Conservation (phyloP, 2,329 filamentous ascomycete genomes). For the Apiospora koreana region DNA sequence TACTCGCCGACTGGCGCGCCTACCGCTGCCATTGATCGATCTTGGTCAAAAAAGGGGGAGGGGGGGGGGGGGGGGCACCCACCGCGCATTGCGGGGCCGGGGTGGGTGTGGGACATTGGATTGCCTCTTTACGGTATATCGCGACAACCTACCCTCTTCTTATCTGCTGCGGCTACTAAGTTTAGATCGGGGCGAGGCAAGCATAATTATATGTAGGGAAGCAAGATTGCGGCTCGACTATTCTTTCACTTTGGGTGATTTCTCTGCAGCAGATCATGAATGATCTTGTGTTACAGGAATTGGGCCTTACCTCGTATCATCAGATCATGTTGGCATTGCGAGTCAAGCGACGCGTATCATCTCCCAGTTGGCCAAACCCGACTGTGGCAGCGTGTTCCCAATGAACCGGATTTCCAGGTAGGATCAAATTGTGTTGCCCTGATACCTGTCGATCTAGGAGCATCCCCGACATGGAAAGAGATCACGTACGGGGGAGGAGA, state of each 20-base stretch:
- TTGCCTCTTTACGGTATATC: not conserved
- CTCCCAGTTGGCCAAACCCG: not conserved
- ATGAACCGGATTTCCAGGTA: not conserved
- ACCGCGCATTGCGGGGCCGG: not conserved
- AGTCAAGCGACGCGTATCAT: conserved; percentile 2
- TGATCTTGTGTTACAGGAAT: not conserved
- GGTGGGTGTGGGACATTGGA: not conserved
- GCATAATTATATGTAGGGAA: not conserved
- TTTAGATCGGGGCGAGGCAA: not conserved
- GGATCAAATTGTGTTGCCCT: not conserved
- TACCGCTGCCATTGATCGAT: not conserved
- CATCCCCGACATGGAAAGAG: not conserved
- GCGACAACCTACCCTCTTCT: not conserved
- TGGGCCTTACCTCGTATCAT: not conserved
- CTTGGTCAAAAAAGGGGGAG: not conserved
- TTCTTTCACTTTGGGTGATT: not conserved
- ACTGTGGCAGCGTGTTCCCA: not conserved
- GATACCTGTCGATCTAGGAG: not conserved
- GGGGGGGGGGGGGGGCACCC: too few relatives aligned
- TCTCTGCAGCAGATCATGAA: not conserved
- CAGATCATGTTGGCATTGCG: not conserved
- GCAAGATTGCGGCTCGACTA: not conserved
- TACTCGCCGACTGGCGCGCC: not conserved
- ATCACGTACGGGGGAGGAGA: not conserved
- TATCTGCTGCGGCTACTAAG: not conserved